Evolutionary conservation across 306 rosid genomes (phyloP).

Genomic region (Quercus ilex): DNA sequence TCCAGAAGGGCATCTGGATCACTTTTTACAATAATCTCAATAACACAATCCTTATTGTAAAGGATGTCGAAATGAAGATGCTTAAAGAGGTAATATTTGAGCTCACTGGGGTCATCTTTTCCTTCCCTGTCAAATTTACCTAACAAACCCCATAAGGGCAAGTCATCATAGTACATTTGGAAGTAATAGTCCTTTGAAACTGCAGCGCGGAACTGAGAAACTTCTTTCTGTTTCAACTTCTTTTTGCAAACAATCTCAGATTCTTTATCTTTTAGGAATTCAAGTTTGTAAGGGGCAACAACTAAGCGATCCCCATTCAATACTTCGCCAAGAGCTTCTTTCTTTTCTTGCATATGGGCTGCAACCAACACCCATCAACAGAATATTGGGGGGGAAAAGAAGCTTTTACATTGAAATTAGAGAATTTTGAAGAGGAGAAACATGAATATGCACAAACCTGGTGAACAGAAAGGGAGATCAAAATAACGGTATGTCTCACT

Average conservation of each 20-base stretch:
- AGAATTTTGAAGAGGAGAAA: neutral
- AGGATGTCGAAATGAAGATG: constrained; percentile 40
- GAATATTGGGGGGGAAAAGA: neutral
- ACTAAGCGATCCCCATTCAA: constrained; percentile 47
- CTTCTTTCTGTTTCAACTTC: constrained; percentile 35
- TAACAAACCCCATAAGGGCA: constrained; percentile 54
- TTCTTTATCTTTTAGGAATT: constrained; percentile 31
- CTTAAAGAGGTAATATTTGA: constrained; percentile 29
- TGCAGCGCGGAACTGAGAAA: constrained; percentile 35
- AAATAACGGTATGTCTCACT: constrained; percentile 51
- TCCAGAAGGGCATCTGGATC: constrained; percentile 36
- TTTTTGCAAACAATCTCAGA: constrained; percentile 36
- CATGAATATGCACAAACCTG: constrained; percentile 33
- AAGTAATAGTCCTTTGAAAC: constrained; percentile 49
- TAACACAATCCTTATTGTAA: constrained; percentile 39
- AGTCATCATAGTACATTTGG: constrained; percentile 50
- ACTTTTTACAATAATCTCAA: constrained; percentile 34
- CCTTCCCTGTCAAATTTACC: constrained; percentile 41
- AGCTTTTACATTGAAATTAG: neutral
- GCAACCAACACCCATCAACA: constrained; percentile 15
- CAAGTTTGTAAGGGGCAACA: constrained; percentile 41
- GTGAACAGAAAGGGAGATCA: constrained; percentile 51
- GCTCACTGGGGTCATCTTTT: constrained; percentile 24
- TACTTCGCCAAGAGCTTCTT: constrained; percentile 53
- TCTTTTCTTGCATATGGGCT: constrained; percentile 46